Evolutionary conservation across 2,329 filamentous ascomycete species (phyloP), one percentile per base, ranked within the genome.

Genomic region (Phyllosticta paracitricarpa): DNA sequence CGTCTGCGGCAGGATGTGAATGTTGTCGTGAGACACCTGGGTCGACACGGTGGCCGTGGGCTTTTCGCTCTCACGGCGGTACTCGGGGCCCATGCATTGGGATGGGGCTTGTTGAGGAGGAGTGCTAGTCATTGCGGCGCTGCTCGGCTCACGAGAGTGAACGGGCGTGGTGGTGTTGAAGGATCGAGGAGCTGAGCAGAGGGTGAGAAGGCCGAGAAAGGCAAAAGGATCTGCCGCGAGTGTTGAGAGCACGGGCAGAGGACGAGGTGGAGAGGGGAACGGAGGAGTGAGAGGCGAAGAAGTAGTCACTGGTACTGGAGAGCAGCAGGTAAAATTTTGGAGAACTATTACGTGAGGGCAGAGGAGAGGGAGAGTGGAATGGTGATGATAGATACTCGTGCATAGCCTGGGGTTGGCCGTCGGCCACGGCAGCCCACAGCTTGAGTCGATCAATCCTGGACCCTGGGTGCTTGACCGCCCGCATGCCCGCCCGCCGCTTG

Each of bases 21-120:
- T 90, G 79, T 96, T 97, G 64, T 91, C 87, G 70, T 91, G 87
- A 54, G 85, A 78, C 51, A 97, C 86, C 63, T 85, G 82, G 61
- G 86, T 92, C 12, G 94, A 99, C 52, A 97, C 88, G 2, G 92
- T 97, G 12, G 91, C 91, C 62, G 83, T 88, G 51, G 91, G 91
- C 72, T 93, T 95, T 73, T 93, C 84, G 66, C 83, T 85, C 64
- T 87, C 83, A 26, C 87, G 80, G 62, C 85, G 84, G 75, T 96
- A 96, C 65, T 87, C 81, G 55, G 91, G 91, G 0, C 92, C 92
- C 63, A 96, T 84, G 65, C 83, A 85, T 74, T 91, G 71, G 64
- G 76, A 79, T 40, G 78, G 78, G 8, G 75, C 73, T 64, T 69
- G 65, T 48, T 70, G 64, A 35, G 72, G 66, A 53, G 68, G 52